Percentiles rank a stretch among this genome's conserved stretches.
Conservation (phyloP, 257 asterid genomes). For the Pogostemon cablin region DNA sequence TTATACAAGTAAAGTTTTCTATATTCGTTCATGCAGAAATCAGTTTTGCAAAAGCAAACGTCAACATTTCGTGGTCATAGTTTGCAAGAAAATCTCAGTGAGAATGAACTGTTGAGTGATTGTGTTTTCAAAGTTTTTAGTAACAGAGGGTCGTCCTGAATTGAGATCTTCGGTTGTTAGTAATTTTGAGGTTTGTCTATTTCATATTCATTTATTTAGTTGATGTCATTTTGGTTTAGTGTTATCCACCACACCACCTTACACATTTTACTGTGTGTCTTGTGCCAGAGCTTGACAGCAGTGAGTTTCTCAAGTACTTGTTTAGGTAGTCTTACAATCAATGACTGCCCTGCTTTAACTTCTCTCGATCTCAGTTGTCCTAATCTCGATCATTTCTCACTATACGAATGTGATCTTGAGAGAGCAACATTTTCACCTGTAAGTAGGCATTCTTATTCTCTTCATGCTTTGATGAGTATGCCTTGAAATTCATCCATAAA, state of each 20-base stretch:
- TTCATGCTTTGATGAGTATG: neutral
- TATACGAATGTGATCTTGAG: constrained; percentile 82
- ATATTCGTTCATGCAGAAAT: constrained; percentile 55
- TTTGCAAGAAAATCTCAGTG: constrained; percentile 81
- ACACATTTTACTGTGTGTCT: constrained; percentile 26
- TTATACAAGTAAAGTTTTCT: constrained; percentile 10
- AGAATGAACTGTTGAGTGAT: constrained; percentile 71
- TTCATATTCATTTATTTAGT: neutral
- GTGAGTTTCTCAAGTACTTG: constrained; percentile 66
- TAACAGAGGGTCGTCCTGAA: constrained; percentile 70
- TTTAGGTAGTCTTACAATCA: constrained; percentile 62
- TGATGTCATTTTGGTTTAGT: constrained; percentile 2
- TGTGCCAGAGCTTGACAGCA: constrained; percentile 68
- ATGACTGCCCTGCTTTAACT: constrained; percentile 74
- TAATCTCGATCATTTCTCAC: constrained; percentile 63
- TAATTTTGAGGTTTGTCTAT: constrained; percentile 67
- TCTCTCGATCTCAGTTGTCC: constrained; percentile 68
- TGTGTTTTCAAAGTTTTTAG: constrained; percentile 75
- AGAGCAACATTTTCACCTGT: constrained; percentile 73
- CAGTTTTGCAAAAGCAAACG: constrained; percentile 28
- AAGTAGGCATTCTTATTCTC: constrained; percentile 34
- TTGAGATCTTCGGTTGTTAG: constrained; percentile 68
- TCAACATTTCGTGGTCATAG: constrained; percentile 62
- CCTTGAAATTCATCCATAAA: neutral
- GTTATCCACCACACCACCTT: neutral